Percentiles rank a stretch among this genome's conserved stretches.
Evolutionary conservation across 2,329 filamentous ascomycete species (phyloP).

Genomic region (Diaporthe capsici): DNA sequence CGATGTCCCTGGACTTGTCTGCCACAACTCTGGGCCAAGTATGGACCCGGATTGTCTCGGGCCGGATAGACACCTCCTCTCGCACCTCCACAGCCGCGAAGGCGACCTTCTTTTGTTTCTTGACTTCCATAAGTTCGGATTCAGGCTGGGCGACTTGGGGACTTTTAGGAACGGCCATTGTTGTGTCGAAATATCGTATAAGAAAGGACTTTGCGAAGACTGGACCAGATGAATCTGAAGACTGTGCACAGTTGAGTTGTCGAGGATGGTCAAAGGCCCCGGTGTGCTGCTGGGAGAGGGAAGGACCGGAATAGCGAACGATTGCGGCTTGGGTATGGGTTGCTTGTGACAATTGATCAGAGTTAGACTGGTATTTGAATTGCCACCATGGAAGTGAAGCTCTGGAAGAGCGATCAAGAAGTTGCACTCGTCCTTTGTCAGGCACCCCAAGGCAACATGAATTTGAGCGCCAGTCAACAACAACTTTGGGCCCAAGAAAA

Average conservation of each 20-base stretch:
- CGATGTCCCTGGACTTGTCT: conserved; percentile 5
- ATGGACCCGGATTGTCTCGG: conserved; percentile 14
- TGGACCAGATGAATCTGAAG: neutral
- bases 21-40: conserved; percentile 9
- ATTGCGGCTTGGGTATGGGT: neutral
- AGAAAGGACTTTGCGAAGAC: neutral
- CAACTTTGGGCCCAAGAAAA: neutral
- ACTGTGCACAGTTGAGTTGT: neutral
- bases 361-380: neutral
- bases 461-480: neutral
- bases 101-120: neutral
- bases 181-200: accelerated
- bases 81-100: conserved; percentile 1
- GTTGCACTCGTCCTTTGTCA: neutral
- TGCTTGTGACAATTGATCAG: neutral
- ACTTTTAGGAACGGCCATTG: neutral
- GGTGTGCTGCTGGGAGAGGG: neutral
- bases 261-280: neutral
- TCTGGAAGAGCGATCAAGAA: neutral
- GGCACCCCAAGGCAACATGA: too few species aligned
- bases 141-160: accelerated
- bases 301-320: neutral
- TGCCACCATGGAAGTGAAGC: neutral
- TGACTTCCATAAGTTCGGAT: neutral
- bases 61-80: neutral